Percentiles rank a stretch among this genome's conserved stretches.
Conservation (phyloP, 2,329 filamentous ascomycete genomes). For the Exophiala calicioides region DNA sequence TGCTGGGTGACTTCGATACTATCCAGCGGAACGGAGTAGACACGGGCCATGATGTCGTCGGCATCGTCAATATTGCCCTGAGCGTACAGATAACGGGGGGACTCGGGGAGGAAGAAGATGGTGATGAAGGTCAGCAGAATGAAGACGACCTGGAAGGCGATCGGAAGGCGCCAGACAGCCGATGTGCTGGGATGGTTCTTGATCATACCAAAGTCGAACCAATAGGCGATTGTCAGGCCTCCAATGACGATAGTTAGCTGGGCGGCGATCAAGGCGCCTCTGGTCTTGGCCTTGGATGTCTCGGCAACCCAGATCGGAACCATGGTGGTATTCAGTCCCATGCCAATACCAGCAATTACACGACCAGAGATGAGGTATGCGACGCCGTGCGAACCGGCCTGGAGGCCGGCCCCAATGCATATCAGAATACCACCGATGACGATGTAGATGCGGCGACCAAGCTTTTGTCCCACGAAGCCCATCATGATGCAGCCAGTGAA, state of each 20-base stretch:
- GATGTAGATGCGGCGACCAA: conserved; percentile 49
- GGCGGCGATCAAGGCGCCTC: conserved; percentile 23
- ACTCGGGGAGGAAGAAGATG: conserved; percentile 43
- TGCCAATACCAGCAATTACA: conserved; percentile 23
- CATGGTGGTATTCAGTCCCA: conserved; percentile 23
- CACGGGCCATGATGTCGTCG: conserved; percentile 20
- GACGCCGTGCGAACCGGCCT: conserved; percentile 29
- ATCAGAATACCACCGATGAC: conserved; percentile 60
- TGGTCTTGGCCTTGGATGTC: conserved; percentile 12
- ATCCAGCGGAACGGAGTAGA: conserved; percentile 17
- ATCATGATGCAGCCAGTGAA: conserved; percentile 41
- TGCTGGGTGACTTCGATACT: conserved; percentile 16
- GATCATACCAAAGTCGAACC: conserved; percentile 25
- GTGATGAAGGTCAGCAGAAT: conserved; percentile 39
- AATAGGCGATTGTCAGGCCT: conserved; percentile 20
- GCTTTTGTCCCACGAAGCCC: conserved; percentile 38
- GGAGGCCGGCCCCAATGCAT: conserved; percentile 43
- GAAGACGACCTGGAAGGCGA: conserved; percentile 51
- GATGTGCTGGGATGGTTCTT: conserved; percentile 12
- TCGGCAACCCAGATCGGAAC: conserved; percentile 24
- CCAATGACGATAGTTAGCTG: conserved; percentile 18
- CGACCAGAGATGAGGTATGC: conserved; percentile 31
- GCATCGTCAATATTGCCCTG: conserved; percentile 17
- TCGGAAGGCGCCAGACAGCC: conserved; percentile 45
- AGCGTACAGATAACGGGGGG: conserved; percentile 33